A percentile compares a stretch with the other conserved stretches of the same genome.
These are phyloP conservation scores for Arthonia radiata DNA, from an alignment of 495 filamentous ascomycete species.

Conservation along the genomic window DNA sequence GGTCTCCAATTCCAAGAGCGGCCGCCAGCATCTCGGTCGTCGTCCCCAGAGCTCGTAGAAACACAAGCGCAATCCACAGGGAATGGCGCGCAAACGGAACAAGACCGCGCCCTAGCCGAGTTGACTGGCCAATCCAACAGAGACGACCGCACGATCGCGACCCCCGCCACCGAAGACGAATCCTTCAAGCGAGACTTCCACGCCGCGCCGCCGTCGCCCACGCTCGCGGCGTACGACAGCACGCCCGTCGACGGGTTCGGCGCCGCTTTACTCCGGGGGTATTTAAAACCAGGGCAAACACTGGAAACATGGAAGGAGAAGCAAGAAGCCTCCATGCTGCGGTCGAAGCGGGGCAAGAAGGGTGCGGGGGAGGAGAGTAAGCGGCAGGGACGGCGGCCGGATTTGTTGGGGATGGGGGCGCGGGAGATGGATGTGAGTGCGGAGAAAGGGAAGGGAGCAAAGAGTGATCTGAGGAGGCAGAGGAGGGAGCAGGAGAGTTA, in stretches of 20 bases:
- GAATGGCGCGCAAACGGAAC: no score
- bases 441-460: constrained; percentile 54
- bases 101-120: no score
- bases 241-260: constrained; percentile 90
- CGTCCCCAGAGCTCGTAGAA: no score
- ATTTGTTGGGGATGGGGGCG: constrained; percentile 66
- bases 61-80: no score
- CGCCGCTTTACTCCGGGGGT: constrained; percentile 55
- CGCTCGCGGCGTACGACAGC: constrained; percentile 60
- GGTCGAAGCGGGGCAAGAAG: constrained; percentile 20
- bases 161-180: constrained; percentile 30
- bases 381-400: constrained; percentile 52
- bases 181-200: constrained; percentile 42
- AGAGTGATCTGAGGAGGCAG: constrained; percentile 32
- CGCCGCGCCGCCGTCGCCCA: constrained; percentile 48
- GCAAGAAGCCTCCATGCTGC: constrained; percentile 47
- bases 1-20: no score
- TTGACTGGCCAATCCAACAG: no score
- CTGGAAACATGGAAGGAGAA: constrained; percentile 94
- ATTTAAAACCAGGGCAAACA: no score
- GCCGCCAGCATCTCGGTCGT: no score
- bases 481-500: constrained; percentile 30
- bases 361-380: constrained; percentile 29
- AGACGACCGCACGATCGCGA: no score
- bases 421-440: constrained; percentile 42